Evolutionary conservation across 768 basidiomycete species (phyloP).

Genomic region (Suillus clintonianus): DNA sequence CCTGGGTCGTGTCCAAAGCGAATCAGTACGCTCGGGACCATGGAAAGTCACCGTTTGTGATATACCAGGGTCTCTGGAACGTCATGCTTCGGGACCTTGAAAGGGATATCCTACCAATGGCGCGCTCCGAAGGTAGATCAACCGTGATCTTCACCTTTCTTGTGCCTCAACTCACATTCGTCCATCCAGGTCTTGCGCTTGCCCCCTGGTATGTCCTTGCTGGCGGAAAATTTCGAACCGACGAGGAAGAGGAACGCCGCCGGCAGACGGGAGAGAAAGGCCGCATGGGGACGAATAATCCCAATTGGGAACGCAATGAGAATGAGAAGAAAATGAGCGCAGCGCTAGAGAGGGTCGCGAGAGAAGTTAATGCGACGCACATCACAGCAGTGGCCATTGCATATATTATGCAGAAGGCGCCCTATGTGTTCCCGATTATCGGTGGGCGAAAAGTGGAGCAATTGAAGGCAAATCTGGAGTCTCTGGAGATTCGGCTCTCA

Average conservation of each 20-base stretch:
- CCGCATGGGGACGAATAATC: constrained; percentile 8
- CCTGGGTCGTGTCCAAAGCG: constrained; percentile 38
- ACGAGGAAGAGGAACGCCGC: constrained; percentile 26
- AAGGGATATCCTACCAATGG: constrained; percentile 41
- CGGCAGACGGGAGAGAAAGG: constrained; percentile 27
- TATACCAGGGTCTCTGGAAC: constrained; percentile 43
- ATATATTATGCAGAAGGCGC: constrained; percentile 48
- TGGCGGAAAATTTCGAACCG: constrained; percentile 25
- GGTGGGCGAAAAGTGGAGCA: constrained; percentile 55
- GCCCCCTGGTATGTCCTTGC: constrained; percentile 47
- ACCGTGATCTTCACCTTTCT: constrained; percentile 26
- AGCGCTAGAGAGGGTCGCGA: constrained; percentile 41
- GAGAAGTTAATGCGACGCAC: constrained; percentile 35
- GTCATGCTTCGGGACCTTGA: constrained; percentile 37
- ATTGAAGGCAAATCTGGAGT: constrained; percentile 48
- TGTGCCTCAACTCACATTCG: constrained; percentile 15
- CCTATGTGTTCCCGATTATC: constrained; percentile 51
- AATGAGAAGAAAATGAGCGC: constrained; percentile 39
- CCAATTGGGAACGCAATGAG: constrained; percentile 37
- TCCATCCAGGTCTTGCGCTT: constrained; percentile 31
- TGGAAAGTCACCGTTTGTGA: constrained; percentile 40
- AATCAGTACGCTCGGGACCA: constrained; percentile 40
- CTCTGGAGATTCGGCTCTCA: constrained; percentile 46
- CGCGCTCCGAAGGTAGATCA: constrained; percentile 20
- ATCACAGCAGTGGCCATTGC: constrained; percentile 49